A percentile compares a stretch with the other conserved stretches of the same genome.
These are phyloP conservation scores for Mimosa bimucronata DNA, from an alignment of 306 rosid genomes.

Conservation along the genomic window DNA sequence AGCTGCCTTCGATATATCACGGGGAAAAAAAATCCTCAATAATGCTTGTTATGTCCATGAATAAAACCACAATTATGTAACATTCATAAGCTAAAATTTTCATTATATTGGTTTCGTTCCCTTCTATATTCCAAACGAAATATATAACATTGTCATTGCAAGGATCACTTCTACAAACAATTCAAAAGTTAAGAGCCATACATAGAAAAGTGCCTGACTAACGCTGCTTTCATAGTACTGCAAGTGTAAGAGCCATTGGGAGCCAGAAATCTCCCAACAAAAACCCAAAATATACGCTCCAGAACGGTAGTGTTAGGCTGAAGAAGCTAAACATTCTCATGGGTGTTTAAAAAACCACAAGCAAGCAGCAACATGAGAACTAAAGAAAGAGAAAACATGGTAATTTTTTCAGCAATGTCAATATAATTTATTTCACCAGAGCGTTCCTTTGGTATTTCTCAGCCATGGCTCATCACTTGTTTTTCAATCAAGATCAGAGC, in stretches of 20 bases:
- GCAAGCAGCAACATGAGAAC: slow-evolving; percentile 25
- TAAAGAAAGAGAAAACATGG: neutral
- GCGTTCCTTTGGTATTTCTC: slow-evolving; percentile 38
- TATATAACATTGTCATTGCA: neutral
- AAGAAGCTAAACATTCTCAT: neutral
- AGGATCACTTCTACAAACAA: neutral
- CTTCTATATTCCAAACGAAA: neutral
- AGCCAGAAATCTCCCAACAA: neutral
- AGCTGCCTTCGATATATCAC: neutral
- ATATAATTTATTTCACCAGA: slow-evolving; percentile 42
- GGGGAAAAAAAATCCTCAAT: neutral
- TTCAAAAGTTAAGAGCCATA: neutral
- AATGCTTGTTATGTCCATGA: neutral
- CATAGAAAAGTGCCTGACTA: neutral
- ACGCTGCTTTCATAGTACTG: neutral
- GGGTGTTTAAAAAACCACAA: neutral
- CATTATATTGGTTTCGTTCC: neutral
- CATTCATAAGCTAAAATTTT: neutral
- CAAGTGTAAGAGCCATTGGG: neutral
- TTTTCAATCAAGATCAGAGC: slow-evolving; percentile 27
- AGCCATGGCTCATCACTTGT: slow-evolving; percentile 37
- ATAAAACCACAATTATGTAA: neutral
- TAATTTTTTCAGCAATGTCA: slow-evolving; percentile 40
- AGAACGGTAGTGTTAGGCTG: neutral
- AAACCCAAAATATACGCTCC: neutral